Percentiles rank a stretch among this genome's conserved stretches.
Evolutionary conservation across 1,284 basidiomycete species (phyloP).

Genomic region (Leccinum angustisporum): DNA sequence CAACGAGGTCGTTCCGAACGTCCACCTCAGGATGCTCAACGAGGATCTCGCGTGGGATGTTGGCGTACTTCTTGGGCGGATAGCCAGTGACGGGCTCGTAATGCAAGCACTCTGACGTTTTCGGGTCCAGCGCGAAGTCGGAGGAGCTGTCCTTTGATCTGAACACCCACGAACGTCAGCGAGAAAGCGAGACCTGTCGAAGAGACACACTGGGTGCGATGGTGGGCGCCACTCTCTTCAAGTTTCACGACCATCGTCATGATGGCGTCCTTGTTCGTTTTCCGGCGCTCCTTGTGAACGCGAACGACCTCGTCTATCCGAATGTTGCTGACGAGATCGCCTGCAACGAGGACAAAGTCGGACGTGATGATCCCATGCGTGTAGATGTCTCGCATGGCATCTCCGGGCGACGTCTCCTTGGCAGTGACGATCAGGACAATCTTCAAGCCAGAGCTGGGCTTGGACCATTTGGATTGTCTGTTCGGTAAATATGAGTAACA

Average conservation of each 20-base stretch:
- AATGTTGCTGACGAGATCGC: conserved; percentile 93
- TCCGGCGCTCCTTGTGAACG: conserved; percentile 85
- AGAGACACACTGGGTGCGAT: conserved; percentile 67
- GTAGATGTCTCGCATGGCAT: conserved; percentile 96
- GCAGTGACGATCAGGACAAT: conserved; percentile 88
- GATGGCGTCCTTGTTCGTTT: conserved; percentile 88
- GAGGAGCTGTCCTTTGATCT: conserved; percentile 72
- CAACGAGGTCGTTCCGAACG: conserved; percentile 83
- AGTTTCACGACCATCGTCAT: conserved; percentile 97
- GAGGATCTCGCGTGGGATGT: conserved; percentile 71
- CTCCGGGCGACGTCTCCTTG: conserved; percentile 88
- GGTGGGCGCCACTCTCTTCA: conserved; percentile 66
- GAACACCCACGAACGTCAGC: conserved; percentile 6
- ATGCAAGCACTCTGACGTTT: conserved; percentile 76
- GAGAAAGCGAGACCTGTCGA: neutral
- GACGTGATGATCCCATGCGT: conserved; percentile 88
- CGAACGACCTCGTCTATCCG: conserved; percentile 87
- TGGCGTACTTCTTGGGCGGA: conserved; percentile 56
- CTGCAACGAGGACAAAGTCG: conserved; percentile 93
- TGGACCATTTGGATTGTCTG: conserved; percentile 83
- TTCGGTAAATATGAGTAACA: conserved; percentile 14
- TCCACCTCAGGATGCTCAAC: conserved; percentile 72
- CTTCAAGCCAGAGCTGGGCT: conserved; percentile 73
- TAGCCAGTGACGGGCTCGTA: conserved; percentile 72
- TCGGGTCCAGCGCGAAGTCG: conserved; percentile 72